Percentiles rank a stretch among this genome's conserved stretches.
Evolutionary conservation across 176 grass and related monocot genomes (phyloP).

Genomic region (Neostapfia colusana): DNA sequence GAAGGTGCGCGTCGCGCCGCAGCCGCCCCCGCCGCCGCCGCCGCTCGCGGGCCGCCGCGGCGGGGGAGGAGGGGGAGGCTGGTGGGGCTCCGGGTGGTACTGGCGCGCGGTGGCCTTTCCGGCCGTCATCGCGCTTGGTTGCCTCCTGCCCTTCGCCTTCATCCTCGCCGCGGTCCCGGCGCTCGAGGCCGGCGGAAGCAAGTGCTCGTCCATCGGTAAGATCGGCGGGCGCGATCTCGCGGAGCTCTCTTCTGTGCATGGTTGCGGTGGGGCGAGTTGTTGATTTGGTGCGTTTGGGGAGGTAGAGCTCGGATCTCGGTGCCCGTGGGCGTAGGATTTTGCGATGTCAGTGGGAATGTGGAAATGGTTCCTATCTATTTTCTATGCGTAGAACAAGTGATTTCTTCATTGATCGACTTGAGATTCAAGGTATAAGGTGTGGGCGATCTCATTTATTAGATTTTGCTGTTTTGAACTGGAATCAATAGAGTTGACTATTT

Average conservation of each 20-base stretch:
- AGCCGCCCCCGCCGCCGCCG: conserved; percentile 57
- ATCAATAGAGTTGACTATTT: conserved; percentile 21
- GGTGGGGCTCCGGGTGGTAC: conserved; percentile 42
- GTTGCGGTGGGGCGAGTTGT: conserved; percentile 10
- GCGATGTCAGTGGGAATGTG: conserved; percentile 45
- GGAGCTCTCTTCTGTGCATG: conserved; percentile 21
- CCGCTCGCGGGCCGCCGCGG: conserved; percentile 36
- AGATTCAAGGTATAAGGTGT: conserved; percentile 25
- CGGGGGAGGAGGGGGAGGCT: conserved; percentile 20
- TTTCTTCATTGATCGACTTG: conserved; percentile 27
- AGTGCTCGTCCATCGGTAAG: conserved; percentile 92
- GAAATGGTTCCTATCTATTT: conserved; percentile 21
- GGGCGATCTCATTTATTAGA: conserved; percentile 17
- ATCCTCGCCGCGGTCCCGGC: conserved; percentile 78
- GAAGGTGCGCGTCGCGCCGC: conserved; percentile 89
- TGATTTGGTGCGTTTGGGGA: conserved; percentile 40
- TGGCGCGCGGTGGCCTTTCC: conserved; percentile 52
- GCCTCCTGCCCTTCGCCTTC: conserved; percentile 81
- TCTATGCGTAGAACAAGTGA: conserved; percentile 23
- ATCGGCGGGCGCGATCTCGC: conserved; percentile 28
- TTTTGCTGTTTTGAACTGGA: conserved; percentile 11
- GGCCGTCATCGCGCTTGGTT: conserved; percentile 60
- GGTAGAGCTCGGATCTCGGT: conserved; percentile 35
- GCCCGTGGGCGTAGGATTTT: conserved; percentile 25
- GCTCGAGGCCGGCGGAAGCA: conserved; percentile 76